Percentiles rank a stretch among this genome's conserved stretches.
Conservation (phyloP, 768 basidiomycete genomes). For the Phylloporus arenicola region DNA sequence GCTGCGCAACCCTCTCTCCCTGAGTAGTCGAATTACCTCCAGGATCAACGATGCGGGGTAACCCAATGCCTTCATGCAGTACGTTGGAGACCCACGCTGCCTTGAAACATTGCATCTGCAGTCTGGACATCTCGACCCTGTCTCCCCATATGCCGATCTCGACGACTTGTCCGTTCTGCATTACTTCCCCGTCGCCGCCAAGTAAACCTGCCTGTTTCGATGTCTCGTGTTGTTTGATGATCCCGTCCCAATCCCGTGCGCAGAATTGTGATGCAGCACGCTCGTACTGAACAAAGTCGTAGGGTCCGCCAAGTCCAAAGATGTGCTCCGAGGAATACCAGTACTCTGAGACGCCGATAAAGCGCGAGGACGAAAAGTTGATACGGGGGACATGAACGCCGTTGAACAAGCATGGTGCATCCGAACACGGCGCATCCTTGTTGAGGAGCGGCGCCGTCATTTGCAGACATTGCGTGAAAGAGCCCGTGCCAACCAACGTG, state of each 20-base stretch:
- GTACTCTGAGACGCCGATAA: constrained; percentile 97
- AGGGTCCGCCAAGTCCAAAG: constrained; percentile 89
- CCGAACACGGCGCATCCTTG: constrained; percentile 75
- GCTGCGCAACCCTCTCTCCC: constrained; percentile 63
- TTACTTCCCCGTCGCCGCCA: constrained; percentile 63
- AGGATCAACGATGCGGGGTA: constrained; percentile 85
- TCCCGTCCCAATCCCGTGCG: constrained; percentile 67
- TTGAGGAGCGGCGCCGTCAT: constrained; percentile 76
- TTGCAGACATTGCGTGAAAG: constrained; percentile 78
- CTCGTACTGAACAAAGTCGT: constrained; percentile 96
- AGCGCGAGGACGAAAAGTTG: constrained; percentile 88
- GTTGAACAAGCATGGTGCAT: constrained; percentile 86
- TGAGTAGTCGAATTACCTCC: constrained; percentile 72
- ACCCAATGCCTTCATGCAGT: constrained; percentile 90
- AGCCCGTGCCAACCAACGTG: constrained; percentile 78
- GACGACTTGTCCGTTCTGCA: constrained; percentile 55
- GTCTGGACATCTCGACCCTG: constrained; percentile 72
- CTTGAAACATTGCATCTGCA: constrained; percentile 99
- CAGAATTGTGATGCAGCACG: constrained; percentile 88
- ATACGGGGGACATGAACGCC: constrained; percentile 92
- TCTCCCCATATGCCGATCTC: constrained; percentile 64
- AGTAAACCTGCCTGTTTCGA: constrained; percentile 45
- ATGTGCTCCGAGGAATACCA: constrained; percentile 99
- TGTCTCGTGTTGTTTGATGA: constrained; percentile 58
- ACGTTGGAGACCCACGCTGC: constrained; percentile 98